Evolutionary conservation across 2,329 filamentous ascomycete genomes (phyloP), one percentile per base, ranked within the genome.

Genomic region (Diplodia corticola): DNA sequence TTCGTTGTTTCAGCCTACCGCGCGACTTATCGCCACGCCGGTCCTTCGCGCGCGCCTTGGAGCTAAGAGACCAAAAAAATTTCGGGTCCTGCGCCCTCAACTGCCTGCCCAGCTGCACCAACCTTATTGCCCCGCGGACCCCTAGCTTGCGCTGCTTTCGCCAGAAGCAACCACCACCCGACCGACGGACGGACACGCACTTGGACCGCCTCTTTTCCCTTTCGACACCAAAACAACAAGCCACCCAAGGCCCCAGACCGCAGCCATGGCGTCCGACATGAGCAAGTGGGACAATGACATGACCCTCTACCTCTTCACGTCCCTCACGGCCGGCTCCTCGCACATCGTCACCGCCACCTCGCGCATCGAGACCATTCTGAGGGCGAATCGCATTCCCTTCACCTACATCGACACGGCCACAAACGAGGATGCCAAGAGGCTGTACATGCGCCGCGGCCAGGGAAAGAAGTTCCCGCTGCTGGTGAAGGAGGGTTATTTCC

Each of bases 341-440:
- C 93, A 97, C 78, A 97, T 98, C 77, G 89, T 98, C 74, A 98
- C 95, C 48, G 95, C 93, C 28, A 98, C 95, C 1, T 96, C 93
- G 64, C 91, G 95, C 55, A 88, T 99, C 71, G 94, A 99, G 80
- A 97, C 93, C 13, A 98, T 99, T 74, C 86, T 99, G 68, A 94
- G 92, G 75, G 93, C 93, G 69, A 97, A 98, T 83, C 91, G 91
- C 72, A 90, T 99, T 67, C 92, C 93, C 12, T 99, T 98, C 83
- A 92, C 92, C 77, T 93, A 92, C 70, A 84, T 97, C 74, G 95
- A 99, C 79, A 87, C 95, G 50, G 92, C 94, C 48, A 96, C 91
- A 33, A 92, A 99, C 77, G 90, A 95, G 66, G 90, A 91, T 75
- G 93, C 93, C 37, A 89, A 91, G 70, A 92, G 91, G 84, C 84